These are phyloP conservation scores for Cordyceps farinosa DNA, from an alignment of 2,329 filamentous ascomycete genomes.

Conservation along the genomic window DNA sequence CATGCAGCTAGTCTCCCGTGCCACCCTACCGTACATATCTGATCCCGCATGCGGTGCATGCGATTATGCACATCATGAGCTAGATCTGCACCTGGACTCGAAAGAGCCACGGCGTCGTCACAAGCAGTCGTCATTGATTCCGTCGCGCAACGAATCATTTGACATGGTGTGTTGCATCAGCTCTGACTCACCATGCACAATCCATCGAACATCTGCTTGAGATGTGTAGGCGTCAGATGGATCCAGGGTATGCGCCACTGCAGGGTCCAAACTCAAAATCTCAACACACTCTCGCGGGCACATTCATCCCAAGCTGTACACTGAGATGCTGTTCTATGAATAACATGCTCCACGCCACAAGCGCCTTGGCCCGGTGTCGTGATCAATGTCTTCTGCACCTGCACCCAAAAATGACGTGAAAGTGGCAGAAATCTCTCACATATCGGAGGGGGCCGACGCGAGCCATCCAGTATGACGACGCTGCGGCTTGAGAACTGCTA, in stretches of 20 bases:
- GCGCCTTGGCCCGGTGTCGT: background rate
- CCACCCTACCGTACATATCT: background rate
- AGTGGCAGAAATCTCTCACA: background rate
- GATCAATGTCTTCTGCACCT: background rate
- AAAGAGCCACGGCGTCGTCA: background rate
- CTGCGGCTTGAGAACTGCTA: background rate
- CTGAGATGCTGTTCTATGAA: background rate
- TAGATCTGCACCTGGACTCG: background rate
- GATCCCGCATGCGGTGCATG: constrained; percentile 10
- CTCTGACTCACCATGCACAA: background rate
- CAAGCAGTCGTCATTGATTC: background rate
- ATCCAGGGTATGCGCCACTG: background rate
- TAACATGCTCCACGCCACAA: background rate
- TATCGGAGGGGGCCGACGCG: background rate
- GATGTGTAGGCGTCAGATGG: background rate
- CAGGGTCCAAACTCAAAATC: background rate
- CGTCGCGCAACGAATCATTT: background rate
- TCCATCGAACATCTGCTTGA: background rate
- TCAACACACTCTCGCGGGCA: background rate
- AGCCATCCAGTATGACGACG: background rate
- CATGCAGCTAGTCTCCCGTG: constrained; percentile 3
- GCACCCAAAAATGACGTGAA: background rate
- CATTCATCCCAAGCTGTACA: constrained; percentile 1
- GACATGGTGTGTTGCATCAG: background rate
- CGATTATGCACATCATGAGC: background rate